phyloP scores from a whole-genome alignment of 202 grass and related monocot species.

The Saccharum hybrid region DNA sequence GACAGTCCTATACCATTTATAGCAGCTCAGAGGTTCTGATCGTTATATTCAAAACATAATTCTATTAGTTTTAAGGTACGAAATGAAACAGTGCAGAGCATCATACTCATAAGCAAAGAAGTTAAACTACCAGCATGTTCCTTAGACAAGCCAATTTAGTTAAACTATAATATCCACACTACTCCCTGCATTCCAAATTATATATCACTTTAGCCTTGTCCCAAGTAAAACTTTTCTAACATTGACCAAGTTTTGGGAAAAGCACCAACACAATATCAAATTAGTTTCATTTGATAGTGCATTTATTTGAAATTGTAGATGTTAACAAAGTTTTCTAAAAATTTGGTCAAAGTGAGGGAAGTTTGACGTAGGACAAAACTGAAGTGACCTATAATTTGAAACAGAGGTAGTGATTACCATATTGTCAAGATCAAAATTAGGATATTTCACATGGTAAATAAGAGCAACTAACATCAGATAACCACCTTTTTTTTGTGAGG shows the following conservation, averaged over 20 bases:
- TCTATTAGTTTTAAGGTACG: not conserved
- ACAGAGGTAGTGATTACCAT: not conserved
- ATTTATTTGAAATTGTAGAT: not conserved
- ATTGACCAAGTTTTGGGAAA: not conserved
- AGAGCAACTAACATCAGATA: not conserved
- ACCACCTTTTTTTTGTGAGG: not conserved
- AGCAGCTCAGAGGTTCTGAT: not conserved
- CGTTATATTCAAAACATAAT: not conserved
- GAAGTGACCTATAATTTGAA: not conserved
- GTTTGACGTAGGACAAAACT: not conserved
- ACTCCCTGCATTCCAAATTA: not conserved
- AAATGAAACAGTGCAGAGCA: not conserved
- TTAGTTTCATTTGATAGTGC: not conserved
- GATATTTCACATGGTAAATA: not conserved
- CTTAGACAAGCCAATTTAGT: slow-evolving; percentile 7
- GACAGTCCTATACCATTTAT: not conserved
- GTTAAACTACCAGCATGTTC: slow-evolving; percentile 3
- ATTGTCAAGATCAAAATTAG: not conserved
- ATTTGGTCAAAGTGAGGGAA: not conserved
- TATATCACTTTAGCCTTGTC: not conserved
- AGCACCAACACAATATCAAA: not conserved
- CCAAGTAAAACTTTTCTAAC: not conserved
- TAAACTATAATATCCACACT: slow-evolving; percentile 14
- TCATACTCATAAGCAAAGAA: slow-evolving; percentile 4
- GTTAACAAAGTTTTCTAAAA: not conserved